phyloP scores from a whole-genome alignment of 192 early-diverging fungal genomes.

The Podila epicladia region DNA sequence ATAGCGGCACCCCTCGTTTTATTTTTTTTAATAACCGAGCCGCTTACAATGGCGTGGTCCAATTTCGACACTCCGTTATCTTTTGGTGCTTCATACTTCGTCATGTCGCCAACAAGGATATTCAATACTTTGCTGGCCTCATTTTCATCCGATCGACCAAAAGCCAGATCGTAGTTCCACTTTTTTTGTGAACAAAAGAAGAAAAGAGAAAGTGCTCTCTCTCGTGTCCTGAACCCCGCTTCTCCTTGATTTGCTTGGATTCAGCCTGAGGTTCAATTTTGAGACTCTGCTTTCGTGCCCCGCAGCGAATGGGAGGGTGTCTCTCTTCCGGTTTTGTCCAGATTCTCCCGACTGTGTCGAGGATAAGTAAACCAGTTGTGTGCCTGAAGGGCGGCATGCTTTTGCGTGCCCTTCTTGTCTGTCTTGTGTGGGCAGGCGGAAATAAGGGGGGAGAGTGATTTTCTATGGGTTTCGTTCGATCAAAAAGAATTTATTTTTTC shows the following conservation, averaged over 20 bases:
- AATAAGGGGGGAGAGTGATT: too few species aligned
- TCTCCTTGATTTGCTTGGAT: background rate
- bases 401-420: too few species aligned
- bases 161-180: background rate
- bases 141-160: background rate
- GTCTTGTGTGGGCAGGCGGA: too few species aligned
- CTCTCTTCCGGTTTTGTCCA: slow-evolving; percentile 1
- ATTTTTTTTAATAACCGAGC: background rate
- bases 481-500: too few species aligned
- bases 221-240: background rate
- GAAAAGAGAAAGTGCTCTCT: background rate
- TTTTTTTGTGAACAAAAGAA: background rate
- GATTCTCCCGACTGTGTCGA: background rate
- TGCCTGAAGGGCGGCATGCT: too few species aligned
- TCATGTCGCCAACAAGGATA: background rate
- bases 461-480: too few species aligned
- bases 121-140: background rate
- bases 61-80: slow-evolving; percentile 4
- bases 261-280: background rate
- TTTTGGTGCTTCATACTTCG: background rate
- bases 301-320: background rate
- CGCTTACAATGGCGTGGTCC: background rate
- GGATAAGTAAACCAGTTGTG: too few species aligned
- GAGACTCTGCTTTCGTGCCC: background rate
- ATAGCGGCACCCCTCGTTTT: too few species aligned